Base-by-base conservation (phyloP, 257 asterid genomes). In the Leonotis leonurus region DNA sequence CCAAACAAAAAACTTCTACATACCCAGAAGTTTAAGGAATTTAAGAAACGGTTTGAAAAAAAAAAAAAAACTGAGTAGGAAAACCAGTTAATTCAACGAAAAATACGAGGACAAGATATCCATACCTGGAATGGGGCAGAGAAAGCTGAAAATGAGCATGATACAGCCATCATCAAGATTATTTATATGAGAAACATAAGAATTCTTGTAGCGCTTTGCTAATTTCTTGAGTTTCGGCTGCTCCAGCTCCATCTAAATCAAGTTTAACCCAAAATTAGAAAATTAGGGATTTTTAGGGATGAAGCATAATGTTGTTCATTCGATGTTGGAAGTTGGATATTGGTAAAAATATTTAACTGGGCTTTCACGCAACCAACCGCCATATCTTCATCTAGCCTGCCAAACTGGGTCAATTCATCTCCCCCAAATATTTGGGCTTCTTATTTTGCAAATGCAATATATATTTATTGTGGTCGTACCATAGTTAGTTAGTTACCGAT, bases 121-220 rank as follows among this genome's bases (percentile, higher is more conserved):
- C 36, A 37, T 74, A 88, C 98, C 98, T 81, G 97, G 98, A 32
- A 88, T 81, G 12, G 98, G 98, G 54, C 87, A 73, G 58, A 92
- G 92, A 85, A 86, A 92, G 80, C 90, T 83, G 73, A 92, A 84
- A 73, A 92, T 86, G 39, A 80, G 95, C 98, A 92, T 92, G 17
- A 92, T 87, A 45, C 98, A 92, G 67, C 98, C 97, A 76, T 92
- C 98, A 36, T 92, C 98, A 6, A 92, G 86, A 62, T 76, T 69
- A 69, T 92, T 86, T 27, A 92, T 74, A 29, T 56, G 70, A 62
- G 72, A 54, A 64, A 39, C 46, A 44, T 8, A 10, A 39, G 58
- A 58, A 10, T 51, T 51, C 68, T 45, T 54, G 11, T 70, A 64
- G 27, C 58, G 64, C 65, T 39, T 64, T 1, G 55, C 36, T 36